Base-by-base conservation (phyloP, 2,329 filamentous ascomycete species). In the Xylariomycetidae sp. region DNA sequence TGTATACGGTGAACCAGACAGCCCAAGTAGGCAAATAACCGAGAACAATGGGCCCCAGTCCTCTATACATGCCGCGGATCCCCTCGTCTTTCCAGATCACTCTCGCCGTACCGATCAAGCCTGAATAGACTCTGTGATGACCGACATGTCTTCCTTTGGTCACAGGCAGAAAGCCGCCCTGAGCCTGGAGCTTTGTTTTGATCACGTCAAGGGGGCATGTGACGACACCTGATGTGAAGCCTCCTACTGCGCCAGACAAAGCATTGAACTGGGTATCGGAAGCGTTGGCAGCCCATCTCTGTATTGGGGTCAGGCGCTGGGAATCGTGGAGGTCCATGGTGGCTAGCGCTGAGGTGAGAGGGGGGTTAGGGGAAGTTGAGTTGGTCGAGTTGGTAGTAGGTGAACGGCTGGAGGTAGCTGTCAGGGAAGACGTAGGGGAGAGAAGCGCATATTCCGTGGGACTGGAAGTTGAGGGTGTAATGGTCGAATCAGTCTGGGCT, bases 191-290 rank as follows among this genome's bases (percentile, higher is more conserved):
- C 63, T 96, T 97, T 27, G 92, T 98, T 69, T 98, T 98, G 63
- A 98, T 97, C 42, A 98, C 92, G 69, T 98, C 92, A 49, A 98
- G 80, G 26, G 92, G 92, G 59, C 92, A 98, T 33, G 90, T 97
- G 45, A 96, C 86, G 36, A 98, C 77, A 31, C 92, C 92, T 6
- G 89, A 95, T 15, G 88, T 88, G 53, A 97, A 87, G 31, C 92
- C 92, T 31, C 89, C 90, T 37, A 87, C 72, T 30, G 89, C 90
- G 36, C 92, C 92, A 27, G 88, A 83, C 36, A 96, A 70, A 42
- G 88, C 87, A 59, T 94, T 87, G 59, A 97, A 80, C 43, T 77
- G 73, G 14, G 74, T 69, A 42, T 80, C 72, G 20, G 75, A 77
- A 31, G 77, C 75, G 25, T 56, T 50, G 30, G 67, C 59, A 15